Percentiles rank a stretch among this genome's conserved stretches.
These are phyloP conservation scores for Pyrus betulifolia DNA, from an alignment of 306 rosid species.

Conservation along the genomic window DNA sequence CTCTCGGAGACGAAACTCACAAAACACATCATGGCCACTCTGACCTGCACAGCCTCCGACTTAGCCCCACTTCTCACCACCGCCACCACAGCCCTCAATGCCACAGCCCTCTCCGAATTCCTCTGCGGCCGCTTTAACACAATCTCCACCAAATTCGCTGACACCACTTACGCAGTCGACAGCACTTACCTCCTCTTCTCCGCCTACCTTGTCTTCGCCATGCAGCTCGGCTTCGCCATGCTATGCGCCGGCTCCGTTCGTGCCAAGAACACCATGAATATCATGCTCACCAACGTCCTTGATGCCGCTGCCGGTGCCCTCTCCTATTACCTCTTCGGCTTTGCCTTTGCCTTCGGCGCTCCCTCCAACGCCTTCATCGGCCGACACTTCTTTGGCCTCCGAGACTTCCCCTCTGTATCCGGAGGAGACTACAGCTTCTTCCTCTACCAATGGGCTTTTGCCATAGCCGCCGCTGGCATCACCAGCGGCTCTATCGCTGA, in stretches of 20 bases:
- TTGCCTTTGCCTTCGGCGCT: constrained; percentile 65
- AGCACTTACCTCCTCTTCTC: constrained; percentile 63
- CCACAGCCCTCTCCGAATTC: constrained; percentile 42
- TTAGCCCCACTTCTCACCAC: constrained; percentile 33
- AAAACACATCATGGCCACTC: constrained; percentile 33
- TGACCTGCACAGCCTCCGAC: constrained; percentile 46
- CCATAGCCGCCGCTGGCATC: constrained; percentile 75
- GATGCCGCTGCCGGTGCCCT: constrained; percentile 76
- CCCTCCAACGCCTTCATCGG: constrained; percentile 82
- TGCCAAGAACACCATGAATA: constrained; percentile 88
- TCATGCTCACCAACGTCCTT: constrained; percentile 89
- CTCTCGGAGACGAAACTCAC: background rate
- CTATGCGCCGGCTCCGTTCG: constrained; percentile 87
- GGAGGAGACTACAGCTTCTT: constrained; percentile 53
- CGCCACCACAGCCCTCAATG: constrained; percentile 4
- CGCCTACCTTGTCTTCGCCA: constrained; percentile 79
- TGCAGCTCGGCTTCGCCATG: constrained; percentile 97
- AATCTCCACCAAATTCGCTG: constrained; percentile 26
- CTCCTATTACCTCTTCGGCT: constrained; percentile 75
- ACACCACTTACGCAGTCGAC: constrained; percentile 51
- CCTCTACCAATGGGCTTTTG: constrained; percentile 88
- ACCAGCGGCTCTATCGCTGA: constrained; percentile 86
- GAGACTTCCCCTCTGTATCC: constrained; percentile 18
- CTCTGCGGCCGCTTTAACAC: constrained; percentile 42
- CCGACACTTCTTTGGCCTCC: constrained; percentile 62